Evolutionary conservation across 164 flowering plant genomes (phyloP), one percentile per base, ranked within the genome.

Genomic region (Chloranthus sessilifolius): DNA sequence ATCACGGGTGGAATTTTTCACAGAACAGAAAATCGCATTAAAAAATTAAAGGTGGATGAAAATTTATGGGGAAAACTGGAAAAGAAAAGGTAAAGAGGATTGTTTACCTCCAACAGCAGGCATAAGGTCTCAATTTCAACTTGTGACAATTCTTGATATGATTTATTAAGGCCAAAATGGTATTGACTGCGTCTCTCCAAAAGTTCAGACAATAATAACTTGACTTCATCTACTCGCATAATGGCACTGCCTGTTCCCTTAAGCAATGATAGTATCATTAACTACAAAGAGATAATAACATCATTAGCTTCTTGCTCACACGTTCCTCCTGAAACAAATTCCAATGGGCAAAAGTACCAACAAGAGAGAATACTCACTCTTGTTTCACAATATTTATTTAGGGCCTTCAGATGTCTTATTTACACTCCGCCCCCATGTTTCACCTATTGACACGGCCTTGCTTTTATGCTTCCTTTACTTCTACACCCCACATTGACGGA

Each of bases 41-140:
- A 30, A 36, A 51, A 9, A 24, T 14, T 25, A 2, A 23, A 28
- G 27, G 22, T 34, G 14, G 7, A 37, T 53, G 8, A 16, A 41
- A 20, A 16, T 29, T 3, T 16, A 42, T 21, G 8, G 11, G 10
- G 5, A 10, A 3, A 21, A 20, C 23, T 17, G 24, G 3, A 43
- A n/a, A 8, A 22, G 24, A 7, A 2, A 23, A 4, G 11, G 22
- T 0, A 1, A 23, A 22, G 25, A 23, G 23, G 8, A 42, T 19
- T 8, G 29, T 43, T 48, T 50, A 90, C 94, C 87, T 85, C 88
- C 62, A 91, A 62, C 12, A 91, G 60, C 54, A 80, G 64, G 66
- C 94, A 85, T 29, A 92, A 55, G 3, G 71, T 75, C 34, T 73
- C 68, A 55, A 74, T 53, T 59, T 92, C 98, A 63, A 30, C 55